Conservation (phyloP, 1,139 yeast species). For the Debaryomycetaceae sp. region DNA sequence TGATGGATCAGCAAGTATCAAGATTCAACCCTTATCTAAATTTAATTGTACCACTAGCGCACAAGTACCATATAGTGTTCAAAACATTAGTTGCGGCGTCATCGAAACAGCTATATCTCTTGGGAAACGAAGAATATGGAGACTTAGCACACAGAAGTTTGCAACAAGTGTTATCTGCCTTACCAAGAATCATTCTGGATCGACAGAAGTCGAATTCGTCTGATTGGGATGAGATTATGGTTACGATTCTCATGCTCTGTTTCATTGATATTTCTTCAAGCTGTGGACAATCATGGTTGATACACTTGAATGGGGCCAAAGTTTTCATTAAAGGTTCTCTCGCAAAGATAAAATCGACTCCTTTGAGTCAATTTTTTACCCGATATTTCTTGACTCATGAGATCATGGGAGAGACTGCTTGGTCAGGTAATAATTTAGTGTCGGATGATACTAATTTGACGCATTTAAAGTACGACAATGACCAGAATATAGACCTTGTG, state of each 20-base stretch:
- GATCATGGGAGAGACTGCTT: constrained; percentile 39
- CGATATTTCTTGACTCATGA: constrained; percentile 36
- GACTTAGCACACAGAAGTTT: constrained; percentile 20
- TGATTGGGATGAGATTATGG: constrained; percentile 37
- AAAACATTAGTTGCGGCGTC: constrained; percentile 30
- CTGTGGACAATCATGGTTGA: constrained; percentile 34
- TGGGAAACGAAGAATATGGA: constrained; percentile 22
- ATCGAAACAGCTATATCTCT: constrained; percentile 27
- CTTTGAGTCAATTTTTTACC: constrained; percentile 27
- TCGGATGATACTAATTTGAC: constrained; percentile 23
- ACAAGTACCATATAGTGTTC: constrained; percentile 23
- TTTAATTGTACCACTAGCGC: constrained; percentile 30
- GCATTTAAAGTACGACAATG: constrained; percentile 24
- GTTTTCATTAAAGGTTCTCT: constrained; percentile 21
- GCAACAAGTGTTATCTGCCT: constrained; percentile 19
- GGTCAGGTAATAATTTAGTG: constrained; percentile 17
- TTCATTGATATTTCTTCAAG: constrained; percentile 33
- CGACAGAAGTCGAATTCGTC: constrained; percentile 17
- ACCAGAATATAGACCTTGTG: constrained; percentile 29
- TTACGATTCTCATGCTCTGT: constrained; percentile 33
- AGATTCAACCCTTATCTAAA: constrained; percentile 31
- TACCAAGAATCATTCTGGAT: constrained; percentile 23
- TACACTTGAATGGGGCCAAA: constrained; percentile 33
- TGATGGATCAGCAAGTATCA: constrained; percentile 13
- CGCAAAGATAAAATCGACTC: constrained; percentile 16